Conservation (phyloP, 1,139 yeast genomes). For the Diutina siamensis region DNA sequence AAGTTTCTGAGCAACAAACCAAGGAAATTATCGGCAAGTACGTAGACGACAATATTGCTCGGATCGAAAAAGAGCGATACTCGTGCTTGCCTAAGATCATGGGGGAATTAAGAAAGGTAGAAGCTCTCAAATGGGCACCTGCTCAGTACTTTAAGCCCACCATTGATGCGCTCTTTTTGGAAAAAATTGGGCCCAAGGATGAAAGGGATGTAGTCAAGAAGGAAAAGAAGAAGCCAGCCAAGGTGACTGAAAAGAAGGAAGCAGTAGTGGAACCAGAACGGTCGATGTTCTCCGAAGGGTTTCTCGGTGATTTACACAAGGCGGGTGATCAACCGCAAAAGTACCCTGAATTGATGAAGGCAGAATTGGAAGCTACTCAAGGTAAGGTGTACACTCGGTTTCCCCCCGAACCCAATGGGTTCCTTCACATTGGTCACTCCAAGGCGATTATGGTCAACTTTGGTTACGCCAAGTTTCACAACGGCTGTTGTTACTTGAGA, state of each 20-base stretch:
- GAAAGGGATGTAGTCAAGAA: conserved; percentile 45
- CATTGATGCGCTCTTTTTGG: conserved; percentile 65
- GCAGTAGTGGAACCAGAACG: conserved; percentile 25
- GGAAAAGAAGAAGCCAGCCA: conserved; percentile 14
- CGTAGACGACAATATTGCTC: conserved; percentile 44
- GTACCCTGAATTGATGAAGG: conserved; percentile 71
- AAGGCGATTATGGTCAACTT: conserved; percentile 96
- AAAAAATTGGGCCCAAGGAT: conserved; percentile 83
- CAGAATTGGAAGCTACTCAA: conserved; percentile 64
- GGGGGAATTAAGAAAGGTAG: conserved; percentile 63
- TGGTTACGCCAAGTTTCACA: conserved; percentile 79
- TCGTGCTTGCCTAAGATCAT: conserved; percentile 63
- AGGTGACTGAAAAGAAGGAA: conserved; percentile 15
- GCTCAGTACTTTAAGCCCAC: conserved; percentile 78
- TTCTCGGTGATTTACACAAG: conserved; percentile 87
- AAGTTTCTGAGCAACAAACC: conserved; percentile 55
- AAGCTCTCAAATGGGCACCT: conserved; percentile 83
- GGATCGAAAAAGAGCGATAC: conserved; percentile 63
- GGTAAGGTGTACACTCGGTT: conserved; percentile 88
- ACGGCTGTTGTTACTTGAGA: conserved; percentile 83
- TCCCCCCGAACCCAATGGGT: conserved; percentile 91
- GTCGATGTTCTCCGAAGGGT: conserved; percentile 92
- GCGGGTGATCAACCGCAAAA: conserved; percentile 93
- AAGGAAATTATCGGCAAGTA: conserved; percentile 45
- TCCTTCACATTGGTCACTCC: conserved; percentile 87